Conservation (phyloP, 257 asterid species). For the Linderniella brevidens region DNA sequence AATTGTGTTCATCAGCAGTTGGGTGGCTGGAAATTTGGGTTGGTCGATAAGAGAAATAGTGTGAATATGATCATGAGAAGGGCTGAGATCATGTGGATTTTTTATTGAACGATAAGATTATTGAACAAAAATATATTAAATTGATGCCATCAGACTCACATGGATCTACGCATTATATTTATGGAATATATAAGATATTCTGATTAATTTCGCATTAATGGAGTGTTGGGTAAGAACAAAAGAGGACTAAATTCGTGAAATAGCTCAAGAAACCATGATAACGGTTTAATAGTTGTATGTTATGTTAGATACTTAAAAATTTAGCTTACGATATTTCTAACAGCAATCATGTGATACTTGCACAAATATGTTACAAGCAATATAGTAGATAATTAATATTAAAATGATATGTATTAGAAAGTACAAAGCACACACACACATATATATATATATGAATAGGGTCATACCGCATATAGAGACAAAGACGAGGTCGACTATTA, state of each 20-base stretch:
- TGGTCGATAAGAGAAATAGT: constrained; percentile 36
- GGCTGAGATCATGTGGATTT: constrained; percentile 26
- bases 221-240: constrained; percentile 16
- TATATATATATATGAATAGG: too few species aligned
- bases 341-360: too few species aligned
- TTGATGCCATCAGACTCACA: constrained; percentile 27
- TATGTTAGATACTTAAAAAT: too few species aligned
- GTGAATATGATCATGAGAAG: constrained; percentile 11
- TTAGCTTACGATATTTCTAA: too few species aligned
- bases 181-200: constrained; percentile 30
- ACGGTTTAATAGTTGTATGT: too few species aligned
- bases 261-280: too few species aligned
- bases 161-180: constrained; percentile 43
- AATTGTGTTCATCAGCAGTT: constrained; percentile 15
- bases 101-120: constrained; percentile 20
- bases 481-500: constrained; percentile 10
- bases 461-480: too few species aligned
- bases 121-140: constrained; percentile 15
- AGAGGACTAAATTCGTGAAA: not conserved
- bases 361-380: too few species aligned
- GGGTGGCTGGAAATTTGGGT: constrained; percentile 16
- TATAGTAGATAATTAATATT: too few species aligned
- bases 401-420: too few species aligned
- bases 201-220: constrained; percentile 26
- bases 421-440: too few species aligned